Evolutionary conservation across 768 basidiomycete species (phyloP).

Genomic region (Boletellus ananas): DNA sequence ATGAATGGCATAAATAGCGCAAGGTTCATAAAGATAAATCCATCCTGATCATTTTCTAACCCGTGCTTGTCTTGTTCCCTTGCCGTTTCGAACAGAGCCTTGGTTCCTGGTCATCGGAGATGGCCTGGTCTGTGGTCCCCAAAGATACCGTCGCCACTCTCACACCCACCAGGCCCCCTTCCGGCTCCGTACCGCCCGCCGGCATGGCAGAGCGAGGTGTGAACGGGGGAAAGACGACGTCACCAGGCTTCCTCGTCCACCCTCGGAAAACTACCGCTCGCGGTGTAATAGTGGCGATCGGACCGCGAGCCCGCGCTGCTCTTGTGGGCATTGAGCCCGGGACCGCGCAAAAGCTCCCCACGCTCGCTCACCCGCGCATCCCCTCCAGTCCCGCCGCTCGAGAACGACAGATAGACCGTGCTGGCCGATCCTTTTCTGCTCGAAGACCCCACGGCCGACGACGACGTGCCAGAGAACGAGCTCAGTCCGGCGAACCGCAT

Average conservation of each 20-base stretch:
- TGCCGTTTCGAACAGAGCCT: neutral
- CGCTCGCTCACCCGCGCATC: constrained; percentile 25
- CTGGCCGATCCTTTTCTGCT: constrained; percentile 15
- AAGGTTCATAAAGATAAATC: constrained; percentile 26
- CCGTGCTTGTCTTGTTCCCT: too few relatives aligned
- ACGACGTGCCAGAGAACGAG: neutral
- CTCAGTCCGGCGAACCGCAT: constrained; percentile 15
- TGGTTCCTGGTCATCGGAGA: too few relatives aligned
- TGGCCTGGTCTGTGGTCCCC: too few relatives aligned
- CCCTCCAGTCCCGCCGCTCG: constrained; percentile 16
- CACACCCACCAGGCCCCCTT: too few relatives aligned
- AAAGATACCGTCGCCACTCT: too few relatives aligned
- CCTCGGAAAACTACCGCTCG: constrained; percentile 14
- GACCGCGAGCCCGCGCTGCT: constrained; percentile 8
- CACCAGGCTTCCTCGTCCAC: neutral
- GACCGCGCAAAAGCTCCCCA: constrained; percentile 20
- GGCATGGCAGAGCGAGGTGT: too few relatives aligned
- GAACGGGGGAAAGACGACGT: neutral
- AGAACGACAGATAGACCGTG: constrained; percentile 25
- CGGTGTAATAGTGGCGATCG: constrained; percentile 14
- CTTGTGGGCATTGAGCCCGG: neutral
- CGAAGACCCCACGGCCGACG: constrained; percentile 2
- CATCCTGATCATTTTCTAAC: neutral
- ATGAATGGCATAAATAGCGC: constrained; percentile 26
- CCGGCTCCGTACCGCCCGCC: too few relatives aligned